These are phyloP conservation scores for Phialemonium atrogriseum DNA, from an alignment of 2,329 filamentous ascomycete genomes.

Conservation along the genomic window DNA sequence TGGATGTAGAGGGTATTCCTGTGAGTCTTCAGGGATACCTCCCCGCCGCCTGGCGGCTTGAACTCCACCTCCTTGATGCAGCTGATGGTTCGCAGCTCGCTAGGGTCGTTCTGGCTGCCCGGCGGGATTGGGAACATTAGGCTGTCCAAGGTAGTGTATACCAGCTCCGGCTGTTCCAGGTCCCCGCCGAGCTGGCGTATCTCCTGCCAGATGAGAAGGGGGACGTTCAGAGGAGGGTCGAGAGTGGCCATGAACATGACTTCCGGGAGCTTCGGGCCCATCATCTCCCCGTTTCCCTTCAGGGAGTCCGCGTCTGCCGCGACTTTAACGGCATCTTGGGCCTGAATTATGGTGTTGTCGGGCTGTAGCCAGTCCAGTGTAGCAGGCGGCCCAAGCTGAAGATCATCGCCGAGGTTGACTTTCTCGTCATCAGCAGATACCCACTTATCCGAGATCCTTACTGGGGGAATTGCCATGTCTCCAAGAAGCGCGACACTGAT, in stretches of 20 bases:
- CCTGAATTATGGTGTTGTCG: slow-evolving; percentile 48
- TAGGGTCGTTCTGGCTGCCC: slow-evolving; percentile 42
- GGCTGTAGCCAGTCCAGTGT: slow-evolving; percentile 68
- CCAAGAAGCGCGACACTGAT: slow-evolving; percentile 53
- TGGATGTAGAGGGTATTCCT: slow-evolving; percentile 59
- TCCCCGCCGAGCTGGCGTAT: slow-evolving; percentile 53
- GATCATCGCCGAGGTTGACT: slow-evolving; percentile 34
- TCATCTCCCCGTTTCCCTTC: slow-evolving; percentile 23
- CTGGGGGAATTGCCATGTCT: slow-evolving; percentile 41
- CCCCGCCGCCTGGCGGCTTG: slow-evolving; percentile 20
- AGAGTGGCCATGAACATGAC: slow-evolving; percentile 69
- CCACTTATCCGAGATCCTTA: slow-evolving; percentile 68
- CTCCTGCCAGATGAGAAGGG: slow-evolving; percentile 53
- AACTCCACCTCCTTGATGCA: slow-evolving; percentile 38
- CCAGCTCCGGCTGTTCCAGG: slow-evolving; percentile 30
- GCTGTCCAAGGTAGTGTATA: slow-evolving; percentile 46
- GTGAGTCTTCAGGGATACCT: slow-evolving; percentile 29
- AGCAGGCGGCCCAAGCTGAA: slow-evolving; percentile 27
- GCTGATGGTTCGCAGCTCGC: slow-evolving; percentile 47
- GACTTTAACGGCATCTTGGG: slow-evolving; percentile 9
- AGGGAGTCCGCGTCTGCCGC: slow-evolving; percentile 7
- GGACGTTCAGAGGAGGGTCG: slow-evolving; percentile 64
- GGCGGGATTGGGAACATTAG: slow-evolving; percentile 47
- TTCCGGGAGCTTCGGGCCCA: slow-evolving; percentile 51
- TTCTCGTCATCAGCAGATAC: slow-evolving; percentile 61